Percentiles rank a stretch among this genome's conserved stretches.
phyloP scores from a whole-genome alignment of 495 filamentous ascomycete genomes.

The Sordaria brevicollis region DNA sequence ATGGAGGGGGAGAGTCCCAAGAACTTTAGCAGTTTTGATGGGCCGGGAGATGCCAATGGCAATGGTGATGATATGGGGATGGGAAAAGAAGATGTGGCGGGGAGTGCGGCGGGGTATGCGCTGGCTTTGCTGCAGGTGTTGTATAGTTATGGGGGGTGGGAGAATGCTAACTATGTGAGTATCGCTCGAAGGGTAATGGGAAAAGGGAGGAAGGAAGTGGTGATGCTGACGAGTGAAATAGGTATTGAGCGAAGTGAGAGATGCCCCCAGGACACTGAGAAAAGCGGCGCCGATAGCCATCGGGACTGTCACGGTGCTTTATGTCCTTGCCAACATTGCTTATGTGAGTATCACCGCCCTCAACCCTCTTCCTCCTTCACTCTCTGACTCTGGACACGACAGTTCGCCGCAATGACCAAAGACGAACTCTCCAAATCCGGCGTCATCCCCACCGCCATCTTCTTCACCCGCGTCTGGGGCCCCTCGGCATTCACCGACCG shows the following conservation, averaged over 20 bases:
- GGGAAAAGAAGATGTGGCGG: neutral
- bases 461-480: slow-evolving; percentile 49
- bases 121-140: slow-evolving; percentile 51
- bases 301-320: slow-evolving; percentile 43
- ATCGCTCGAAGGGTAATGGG: neutral
- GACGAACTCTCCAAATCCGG: slow-evolving; percentile 41
- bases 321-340: slow-evolving; percentile 47
- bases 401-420: slow-evolving; percentile 52
- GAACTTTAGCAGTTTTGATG: slow-evolving; percentile 42
- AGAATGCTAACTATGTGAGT: slow-evolving; percentile 44
- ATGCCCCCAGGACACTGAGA: slow-evolving; percentile 47
- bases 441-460: slow-evolving; percentile 45
- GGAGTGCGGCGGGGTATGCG: slow-evolving; percentile 33
- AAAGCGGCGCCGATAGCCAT: slow-evolving; percentile 49
- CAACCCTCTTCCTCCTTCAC: neutral
- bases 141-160: slow-evolving; percentile 52
- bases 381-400: slow-evolving; percentile 8
- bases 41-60: slow-evolving; percentile 2
- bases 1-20: slow-evolving; percentile 6
- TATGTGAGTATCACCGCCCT: slow-evolving; percentile 24
- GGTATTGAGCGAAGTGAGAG: slow-evolving; percentile 43
- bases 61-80: neutral
- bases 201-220: neutral
- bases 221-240: neutral
- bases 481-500: slow-evolving; percentile 25